Conservation (phyloP, 768 basidiomycete genomes). For the Lactarius indigo region DNA sequence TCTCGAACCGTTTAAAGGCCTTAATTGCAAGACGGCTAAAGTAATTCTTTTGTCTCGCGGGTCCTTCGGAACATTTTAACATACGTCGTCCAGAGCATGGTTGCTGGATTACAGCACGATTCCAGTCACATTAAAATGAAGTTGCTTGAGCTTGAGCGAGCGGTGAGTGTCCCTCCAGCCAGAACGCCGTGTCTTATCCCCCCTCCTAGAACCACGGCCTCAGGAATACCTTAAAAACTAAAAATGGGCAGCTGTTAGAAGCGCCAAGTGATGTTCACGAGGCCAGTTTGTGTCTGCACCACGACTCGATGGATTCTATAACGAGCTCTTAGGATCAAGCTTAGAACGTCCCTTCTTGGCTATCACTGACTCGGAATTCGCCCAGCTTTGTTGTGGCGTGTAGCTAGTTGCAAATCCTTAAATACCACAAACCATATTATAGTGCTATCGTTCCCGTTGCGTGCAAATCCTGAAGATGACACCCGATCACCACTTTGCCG, state of each 20-base stretch:
- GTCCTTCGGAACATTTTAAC: not conserved
- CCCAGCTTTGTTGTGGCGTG: not conserved
- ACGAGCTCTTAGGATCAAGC: not conserved
- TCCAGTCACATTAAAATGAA: constrained; percentile 55
- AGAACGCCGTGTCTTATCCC: not conserved
- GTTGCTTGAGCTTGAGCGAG: constrained; percentile 64
- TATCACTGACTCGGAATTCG: not conserved
- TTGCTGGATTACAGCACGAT: constrained; percentile 67
- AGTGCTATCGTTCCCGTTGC: not conserved
- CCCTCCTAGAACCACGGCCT: constrained; percentile 21
- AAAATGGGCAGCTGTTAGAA: constrained; percentile 5
- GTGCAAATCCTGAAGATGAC: not conserved
- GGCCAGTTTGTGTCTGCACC: constrained; percentile 13
- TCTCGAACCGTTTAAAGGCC: constrained; percentile 60
- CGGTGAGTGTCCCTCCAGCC: constrained; percentile 41
- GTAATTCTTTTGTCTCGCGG: constrained; percentile 34
- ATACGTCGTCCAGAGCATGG: constrained; percentile 55
- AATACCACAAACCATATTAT: not conserved
- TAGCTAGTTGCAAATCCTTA: not conserved
- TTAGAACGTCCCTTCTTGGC: not conserved
- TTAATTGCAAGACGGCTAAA: constrained; percentile 77
- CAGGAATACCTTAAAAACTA: constrained; percentile 17
- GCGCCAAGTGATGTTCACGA: constrained; percentile 8
- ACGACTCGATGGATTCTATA: constrained; percentile 10
- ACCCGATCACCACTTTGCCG: not conserved